A percentile compares a stretch with the other conserved stretches of the same genome.
Evolutionary conservation across 352 stramenopile genomes (phyloP).

Genomic region (Pythium apleroticum): DNA sequence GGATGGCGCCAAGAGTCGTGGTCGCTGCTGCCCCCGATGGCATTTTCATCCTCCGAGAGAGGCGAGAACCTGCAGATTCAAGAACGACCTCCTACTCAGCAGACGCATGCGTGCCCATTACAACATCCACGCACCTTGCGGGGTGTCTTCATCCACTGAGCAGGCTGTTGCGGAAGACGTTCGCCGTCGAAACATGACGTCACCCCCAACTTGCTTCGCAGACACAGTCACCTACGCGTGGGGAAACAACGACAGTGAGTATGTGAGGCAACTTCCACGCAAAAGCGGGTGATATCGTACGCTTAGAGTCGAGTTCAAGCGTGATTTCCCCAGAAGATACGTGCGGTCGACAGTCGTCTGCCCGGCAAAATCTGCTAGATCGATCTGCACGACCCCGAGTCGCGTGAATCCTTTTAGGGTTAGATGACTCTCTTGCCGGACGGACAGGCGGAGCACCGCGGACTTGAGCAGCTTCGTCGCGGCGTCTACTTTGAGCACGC

Average conservation of each 20-base stretch:
- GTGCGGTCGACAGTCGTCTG: constrained; percentile 20
- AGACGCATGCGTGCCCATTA: no score
- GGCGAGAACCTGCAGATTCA: background rate
- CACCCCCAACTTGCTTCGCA: constrained; percentile 31
- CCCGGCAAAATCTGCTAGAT: constrained; percentile 38
- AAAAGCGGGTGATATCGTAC: constrained; percentile 11
- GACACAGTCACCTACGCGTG: constrained; percentile 30
- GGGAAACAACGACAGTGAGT: background rate
- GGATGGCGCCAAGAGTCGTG: background rate
- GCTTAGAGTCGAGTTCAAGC: constrained; percentile 39
- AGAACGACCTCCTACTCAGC: background rate
- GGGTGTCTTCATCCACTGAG: background rate
- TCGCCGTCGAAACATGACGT: constrained; percentile 39
- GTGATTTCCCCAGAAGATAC: constrained; percentile 38
- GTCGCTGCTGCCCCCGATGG: background rate
- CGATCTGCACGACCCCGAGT: constrained; percentile 33
- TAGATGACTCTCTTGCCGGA: constrained; percentile 29
- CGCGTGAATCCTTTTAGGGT: constrained; percentile 22
- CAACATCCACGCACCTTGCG: background rate
- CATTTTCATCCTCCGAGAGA: background rate
- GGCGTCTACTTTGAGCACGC: constrained; percentile 27
- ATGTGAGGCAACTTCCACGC: background rate
- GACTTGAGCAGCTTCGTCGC: constrained; percentile 31
- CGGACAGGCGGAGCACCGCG: constrained; percentile 30
- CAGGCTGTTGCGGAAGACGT: constrained; percentile 6